Percentiles rank a stretch among this genome's conserved stretches.
Evolutionary conservation across 371 early-diverging fungal genomes (phyloP).

Genomic region (Lichtheimia corymbifera): DNA sequence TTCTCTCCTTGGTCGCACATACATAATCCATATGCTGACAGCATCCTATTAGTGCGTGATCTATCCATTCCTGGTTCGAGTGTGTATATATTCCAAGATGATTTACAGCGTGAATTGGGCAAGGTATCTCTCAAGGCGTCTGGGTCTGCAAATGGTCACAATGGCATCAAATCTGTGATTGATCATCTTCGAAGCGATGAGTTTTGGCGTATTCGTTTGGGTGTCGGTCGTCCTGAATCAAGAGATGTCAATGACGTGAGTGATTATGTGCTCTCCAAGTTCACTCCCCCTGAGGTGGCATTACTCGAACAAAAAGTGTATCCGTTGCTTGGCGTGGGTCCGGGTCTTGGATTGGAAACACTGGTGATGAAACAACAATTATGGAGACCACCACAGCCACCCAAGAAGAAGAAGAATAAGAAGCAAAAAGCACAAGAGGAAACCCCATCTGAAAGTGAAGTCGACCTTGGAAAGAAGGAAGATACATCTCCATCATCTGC

Average conservation of each 20-base stretch:
- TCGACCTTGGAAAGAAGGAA: too few relatives aligned
- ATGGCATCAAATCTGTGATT: conserved; percentile 73
- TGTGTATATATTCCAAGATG: conserved; percentile 76
- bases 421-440: not conserved
- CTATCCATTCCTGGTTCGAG: conserved; percentile 37
- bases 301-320: conserved; percentile 37
- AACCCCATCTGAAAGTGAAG: not conserved
- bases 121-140: conserved; percentile 59
- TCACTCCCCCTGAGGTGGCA: conserved; percentile 48
- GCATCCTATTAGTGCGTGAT: conserved; percentile 30
- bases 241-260: conserved; percentile 53
- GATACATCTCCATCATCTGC: too few relatives aligned
- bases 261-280: conserved; percentile 59
- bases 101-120: conserved; percentile 71
- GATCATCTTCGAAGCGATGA: conserved; percentile 51
- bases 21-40: not conserved
- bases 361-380: conserved; percentile 18
- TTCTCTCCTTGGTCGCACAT: not conserved
- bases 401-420: conserved; percentile 13
- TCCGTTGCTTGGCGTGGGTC: conserved; percentile 24
- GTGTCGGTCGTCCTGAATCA: conserved; percentile 66
- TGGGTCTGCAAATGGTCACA: conserved; percentile 75
- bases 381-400: conserved; percentile 17
- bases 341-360: conserved; percentile 21
- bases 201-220: conserved; percentile 64